Percentiles rank a stretch among this genome's conserved stretches.
Conservation (phyloP, 352 stramenopile species). For the Phytopythium mirpurense region DNA sequence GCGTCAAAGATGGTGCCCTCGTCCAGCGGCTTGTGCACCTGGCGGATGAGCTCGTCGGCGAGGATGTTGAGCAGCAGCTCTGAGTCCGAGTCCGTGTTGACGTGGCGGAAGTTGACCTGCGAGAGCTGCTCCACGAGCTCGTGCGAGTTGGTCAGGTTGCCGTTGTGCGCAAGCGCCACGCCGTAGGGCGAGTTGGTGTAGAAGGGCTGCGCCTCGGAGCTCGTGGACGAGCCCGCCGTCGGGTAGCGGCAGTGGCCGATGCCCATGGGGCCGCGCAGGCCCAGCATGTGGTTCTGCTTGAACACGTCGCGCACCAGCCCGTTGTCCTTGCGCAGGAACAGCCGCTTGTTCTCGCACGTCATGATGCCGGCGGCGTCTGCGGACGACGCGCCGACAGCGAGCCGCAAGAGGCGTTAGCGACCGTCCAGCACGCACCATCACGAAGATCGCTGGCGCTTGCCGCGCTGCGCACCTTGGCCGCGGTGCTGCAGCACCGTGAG, state of each 20-base stretch:
- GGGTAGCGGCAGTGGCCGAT: constrained; percentile 98
- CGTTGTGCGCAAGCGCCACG: constrained; percentile 97
- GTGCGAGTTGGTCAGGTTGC: constrained; percentile 98
- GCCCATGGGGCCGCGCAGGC: constrained; percentile 93
- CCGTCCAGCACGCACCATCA: too few relatives aligned
- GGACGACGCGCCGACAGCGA: too few relatives aligned
- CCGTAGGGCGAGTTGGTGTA: constrained; percentile 99
- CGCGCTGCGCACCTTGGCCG: constrained; percentile 79
- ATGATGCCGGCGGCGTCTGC: constrained; percentile 94
- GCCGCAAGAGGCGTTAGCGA: too few relatives aligned
- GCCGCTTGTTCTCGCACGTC: constrained; percentile 89
- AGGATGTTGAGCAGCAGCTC: constrained; percentile 99
- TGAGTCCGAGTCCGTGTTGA: constrained; percentile 99
- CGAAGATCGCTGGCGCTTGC: too few relatives aligned
- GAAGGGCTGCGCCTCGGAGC: constrained; percentile 94
- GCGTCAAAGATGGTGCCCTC: constrained; percentile 88
- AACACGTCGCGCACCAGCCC: constrained; percentile 99
- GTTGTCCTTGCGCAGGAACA: constrained; percentile 98
- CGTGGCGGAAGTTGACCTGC: constrained; percentile 92
- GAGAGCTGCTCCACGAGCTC: constrained; percentile 92
- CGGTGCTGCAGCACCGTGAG: constrained; percentile 98
- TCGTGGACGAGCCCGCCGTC: constrained; percentile 91
- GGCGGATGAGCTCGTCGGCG: constrained; percentile 93
- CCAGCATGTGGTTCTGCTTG: constrained; percentile 97
- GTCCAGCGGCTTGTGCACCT: constrained; percentile 59